Conservation (phyloP, 2,329 filamentous ascomycete genomes). For the Calonectria leucothoes region DNA sequence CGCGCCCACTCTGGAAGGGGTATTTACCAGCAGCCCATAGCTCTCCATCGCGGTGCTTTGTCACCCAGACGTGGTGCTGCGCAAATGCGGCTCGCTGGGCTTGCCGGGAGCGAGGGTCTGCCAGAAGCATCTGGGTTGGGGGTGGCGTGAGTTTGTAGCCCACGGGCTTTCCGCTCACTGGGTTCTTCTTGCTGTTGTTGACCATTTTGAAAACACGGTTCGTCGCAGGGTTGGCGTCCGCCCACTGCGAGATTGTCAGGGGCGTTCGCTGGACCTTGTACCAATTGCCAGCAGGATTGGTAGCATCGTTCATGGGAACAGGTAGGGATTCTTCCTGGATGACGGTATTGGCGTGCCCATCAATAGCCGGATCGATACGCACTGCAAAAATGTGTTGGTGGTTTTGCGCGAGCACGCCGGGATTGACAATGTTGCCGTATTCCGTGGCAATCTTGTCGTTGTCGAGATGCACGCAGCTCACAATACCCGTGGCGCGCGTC, state of each 20-base stretch:
- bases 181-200: conserved; percentile 56
- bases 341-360: conserved; percentile 68
- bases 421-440: conserved; percentile 71
- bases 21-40: conserved; percentile 57
- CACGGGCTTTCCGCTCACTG: conserved; percentile 56
- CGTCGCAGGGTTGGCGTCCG: conserved; percentile 61
- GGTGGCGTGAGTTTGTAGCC: conserved; percentile 60
- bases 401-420: conserved; percentile 71
- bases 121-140: conserved; percentile 53
- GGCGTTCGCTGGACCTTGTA: conserved; percentile 56
- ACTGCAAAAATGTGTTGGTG: conserved; percentile 75
- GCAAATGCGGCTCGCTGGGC: conserved; percentile 55
- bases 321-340: conserved; percentile 53
- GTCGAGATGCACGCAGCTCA: conserved; percentile 57
- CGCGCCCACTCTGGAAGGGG: conserved; percentile 54
- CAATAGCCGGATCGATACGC: conserved; percentile 71
- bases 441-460: conserved; percentile 63
- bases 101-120: conserved; percentile 53
- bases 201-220: conserved; percentile 64
- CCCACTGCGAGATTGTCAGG: conserved; percentile 57
- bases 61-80: conserved; percentile 59
- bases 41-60: conserved; percentile 56
- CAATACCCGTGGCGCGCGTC: conserved; percentile 55
- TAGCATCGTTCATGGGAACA: conserved; percentile 53
- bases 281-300: conserved; percentile 63